Percentiles rank a stretch among this genome's conserved stretches.
Conservation (phyloP, 2,329 filamentous ascomycete species). For the Fusarium sp. region DNA sequence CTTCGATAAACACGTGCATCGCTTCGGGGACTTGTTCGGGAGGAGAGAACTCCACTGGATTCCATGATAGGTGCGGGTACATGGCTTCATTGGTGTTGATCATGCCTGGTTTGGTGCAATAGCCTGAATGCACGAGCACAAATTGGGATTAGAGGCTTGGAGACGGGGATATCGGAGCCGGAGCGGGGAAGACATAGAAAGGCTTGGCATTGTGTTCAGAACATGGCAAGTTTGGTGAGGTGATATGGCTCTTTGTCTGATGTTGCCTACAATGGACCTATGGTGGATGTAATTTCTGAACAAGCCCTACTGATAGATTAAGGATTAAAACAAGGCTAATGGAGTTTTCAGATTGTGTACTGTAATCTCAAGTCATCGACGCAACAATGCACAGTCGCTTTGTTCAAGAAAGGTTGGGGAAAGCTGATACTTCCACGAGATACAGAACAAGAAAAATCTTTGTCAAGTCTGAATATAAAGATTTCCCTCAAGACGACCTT, state of each 20-base stretch:
- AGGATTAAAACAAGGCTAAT: too few species aligned
- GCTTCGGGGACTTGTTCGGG: slow-evolving; percentile 16
- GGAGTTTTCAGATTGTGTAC: too few species aligned
- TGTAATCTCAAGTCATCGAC: too few species aligned
- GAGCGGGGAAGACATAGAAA: background rate
- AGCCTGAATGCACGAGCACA: slow-evolving; percentile 1
- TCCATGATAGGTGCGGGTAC: slow-evolving; percentile 36
- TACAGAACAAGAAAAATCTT: too few species aligned
- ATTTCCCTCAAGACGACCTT: too few species aligned
- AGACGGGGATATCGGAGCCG: slow-evolving; percentile 36
- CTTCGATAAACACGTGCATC: slow-evolving; percentile 19
- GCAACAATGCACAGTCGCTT: too few species aligned
- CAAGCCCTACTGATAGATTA: too few species aligned
- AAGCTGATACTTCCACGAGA: too few species aligned
- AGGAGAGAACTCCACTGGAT: slow-evolving; percentile 23
- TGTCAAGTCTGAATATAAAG: too few species aligned
- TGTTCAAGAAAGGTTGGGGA: too few species aligned
- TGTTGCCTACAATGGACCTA: too few species aligned
- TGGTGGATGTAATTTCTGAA: too few species aligned
- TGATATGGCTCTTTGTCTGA: background rate
- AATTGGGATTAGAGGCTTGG: background rate
- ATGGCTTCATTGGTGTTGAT: slow-evolving; percentile 34
- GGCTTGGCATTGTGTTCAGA: background rate
- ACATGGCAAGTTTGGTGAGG: background rate
- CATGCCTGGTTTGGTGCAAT: slow-evolving; percentile 14